These are phyloP conservation scores for Dictyostelium intermedium DNA, from an alignment of 78 protist genomes.

Conservation along the genomic window DNA sequence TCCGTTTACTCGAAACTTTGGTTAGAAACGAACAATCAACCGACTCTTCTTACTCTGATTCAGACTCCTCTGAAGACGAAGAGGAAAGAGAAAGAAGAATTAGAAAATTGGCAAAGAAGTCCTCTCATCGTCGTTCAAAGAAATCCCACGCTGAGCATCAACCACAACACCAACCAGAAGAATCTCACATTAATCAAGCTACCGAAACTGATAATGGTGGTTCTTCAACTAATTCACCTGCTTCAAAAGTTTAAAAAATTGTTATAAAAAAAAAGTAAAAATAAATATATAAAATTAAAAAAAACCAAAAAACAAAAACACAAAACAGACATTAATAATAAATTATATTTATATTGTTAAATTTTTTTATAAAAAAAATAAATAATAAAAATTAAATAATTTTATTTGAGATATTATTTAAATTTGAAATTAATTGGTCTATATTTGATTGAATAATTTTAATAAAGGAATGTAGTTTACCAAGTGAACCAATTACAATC, in stretches of 20 bases:
- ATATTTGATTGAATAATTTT: neutral
- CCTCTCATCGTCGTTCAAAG: neutral
- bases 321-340: no score
- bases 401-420: neutral
- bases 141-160: neutral
- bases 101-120: neutral
- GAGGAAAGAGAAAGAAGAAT: neutral
- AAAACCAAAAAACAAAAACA: neutral
- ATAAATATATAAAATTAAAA: neutral
- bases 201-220: neutral
- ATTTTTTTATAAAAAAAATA: neutral
- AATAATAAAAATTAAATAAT: neutral
- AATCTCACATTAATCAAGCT: neutral
- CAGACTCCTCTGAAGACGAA: neutral
- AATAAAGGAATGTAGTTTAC: neutral
- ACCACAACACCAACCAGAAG: conserved; percentile 6
- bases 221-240: neutral
- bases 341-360: no score
- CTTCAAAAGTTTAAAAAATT: neutral
- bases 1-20: conserved; percentile 35
- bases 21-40: neutral
- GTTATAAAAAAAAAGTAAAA: neutral
- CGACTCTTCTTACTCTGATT: neutral
- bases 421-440: neutral
- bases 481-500: neutral